Percentiles rank a stretch among this genome's conserved stretches.
These are phyloP conservation scores for Botrytis cinerea DNA, from an alignment of 2,329 filamentous ascomycete genomes.

Conservation along the genomic window DNA sequence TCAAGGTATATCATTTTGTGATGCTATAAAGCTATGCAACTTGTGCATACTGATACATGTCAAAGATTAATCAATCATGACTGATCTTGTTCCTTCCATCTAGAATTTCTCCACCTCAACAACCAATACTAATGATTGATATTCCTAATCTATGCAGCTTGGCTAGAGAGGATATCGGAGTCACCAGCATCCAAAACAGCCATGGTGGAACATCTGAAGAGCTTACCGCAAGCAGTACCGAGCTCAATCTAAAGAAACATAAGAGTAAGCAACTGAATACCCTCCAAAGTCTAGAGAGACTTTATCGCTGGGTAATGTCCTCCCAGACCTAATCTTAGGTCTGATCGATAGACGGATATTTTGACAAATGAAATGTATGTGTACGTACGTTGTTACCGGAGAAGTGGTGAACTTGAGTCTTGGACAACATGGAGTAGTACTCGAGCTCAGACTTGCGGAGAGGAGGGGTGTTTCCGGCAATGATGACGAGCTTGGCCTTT, in stretches of 20 bases:
- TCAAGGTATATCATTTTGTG: constrained; percentile 34
- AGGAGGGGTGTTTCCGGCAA: constrained; percentile 93
- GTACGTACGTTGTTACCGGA: constrained; percentile 95
- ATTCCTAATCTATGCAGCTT: constrained; percentile 56
- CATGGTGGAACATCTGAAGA: constrained; percentile 98
- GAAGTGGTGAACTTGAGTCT: constrained; percentile 97
- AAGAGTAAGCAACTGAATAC: constrained; percentile 60
- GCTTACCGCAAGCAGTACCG: constrained; percentile 97
- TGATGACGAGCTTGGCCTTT: constrained; percentile 99
- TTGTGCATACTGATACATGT: constrained; percentile 23
- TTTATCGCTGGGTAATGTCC: constrained; percentile 84
- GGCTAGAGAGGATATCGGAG: constrained; percentile 92
- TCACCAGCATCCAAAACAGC: constrained; percentile 95
- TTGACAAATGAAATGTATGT: constrained; percentile 37
- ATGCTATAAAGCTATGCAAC: constrained; percentile 32
- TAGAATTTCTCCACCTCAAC: constrained; percentile 21
- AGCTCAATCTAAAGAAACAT: constrained; percentile 78
- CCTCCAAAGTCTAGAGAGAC: constrained; percentile 87
- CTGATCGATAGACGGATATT: constrained; percentile 26
- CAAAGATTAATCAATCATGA: constrained; percentile 13
- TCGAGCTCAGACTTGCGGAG: constrained; percentile 97
- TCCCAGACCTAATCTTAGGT: constrained; percentile 39
- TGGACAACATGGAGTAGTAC: constrained; percentile 90
- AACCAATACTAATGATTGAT: constrained; percentile 4
- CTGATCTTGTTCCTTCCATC: constrained; percentile 16